Base-by-base conservation (phyloP, 768 basidiomycete species). In the Peribolospora baueri region DNA sequence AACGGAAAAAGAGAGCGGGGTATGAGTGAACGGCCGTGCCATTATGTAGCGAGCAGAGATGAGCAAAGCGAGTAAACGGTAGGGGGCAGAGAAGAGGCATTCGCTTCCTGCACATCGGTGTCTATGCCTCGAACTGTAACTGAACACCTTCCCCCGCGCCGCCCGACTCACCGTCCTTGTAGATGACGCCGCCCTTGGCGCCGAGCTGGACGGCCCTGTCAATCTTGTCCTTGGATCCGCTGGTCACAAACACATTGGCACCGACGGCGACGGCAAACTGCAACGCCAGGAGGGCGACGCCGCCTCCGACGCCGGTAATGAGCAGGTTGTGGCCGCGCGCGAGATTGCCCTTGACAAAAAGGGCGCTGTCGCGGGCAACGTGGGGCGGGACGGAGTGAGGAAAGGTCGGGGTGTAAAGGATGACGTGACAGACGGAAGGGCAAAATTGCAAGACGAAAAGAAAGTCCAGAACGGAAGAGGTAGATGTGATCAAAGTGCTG, bases 231-330 rank as follows among this genome's bases (percentile, higher is more conserved):
- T 72, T 69, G 48, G 66, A 76, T 7, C 81, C 75, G 58, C 81
- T 83, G 4, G 85, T 82, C 36, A 86, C 82, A 65, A 79, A 87
- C n/a, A 86, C 82, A 42, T 74, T 74, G 1, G 82, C 64, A 39
- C 84, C 81, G 54, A 73, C 73, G 0, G 81, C 83, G 3, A 84
- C 61, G 63, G 78, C 81, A 7, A 86, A 66, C 65, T 88, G 84
- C 57, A 86, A 67, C 0, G 81, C 78, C 46, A 76, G 61, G 39
- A 87, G 70, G 0, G 85, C 85, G 45, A 88, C 85, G 9, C 85
- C 84, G 14, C 84, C 84, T 2, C 62, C 62, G 11, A 64, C 62
- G 2, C 64, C 64, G n/a, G 64, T 65, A 56, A 88, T 79, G 48
- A 87, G 74, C 46, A 88, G 72, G 53, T 79, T 80, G 42, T 85